Evolutionary conservation across 371 early-diverging fungal genomes (phyloP), one percentile per base, ranked within the genome.

Genomic region (Zychaea mexicana): DNA sequence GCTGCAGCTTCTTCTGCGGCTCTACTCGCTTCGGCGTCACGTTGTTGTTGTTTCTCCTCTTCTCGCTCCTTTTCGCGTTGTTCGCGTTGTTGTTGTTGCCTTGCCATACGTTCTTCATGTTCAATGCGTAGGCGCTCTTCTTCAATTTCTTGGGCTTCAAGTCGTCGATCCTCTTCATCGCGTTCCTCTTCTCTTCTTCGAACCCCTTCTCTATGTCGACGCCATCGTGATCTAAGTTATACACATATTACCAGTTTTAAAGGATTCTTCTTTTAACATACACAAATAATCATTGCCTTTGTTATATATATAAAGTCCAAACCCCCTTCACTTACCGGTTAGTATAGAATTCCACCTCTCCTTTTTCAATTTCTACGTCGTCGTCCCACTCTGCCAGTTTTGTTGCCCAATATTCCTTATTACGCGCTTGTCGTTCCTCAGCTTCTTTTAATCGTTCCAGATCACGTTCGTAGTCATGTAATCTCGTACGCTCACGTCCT

Each of bases 361-460:
- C 90, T 31, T 74, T 68, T 36, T 83, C 86, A 27, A 71, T 71
- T 66, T 92, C 92, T 1, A 77, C 70, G 52, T 92, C 91, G 68
- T 94, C 95, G 63, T 93, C 88, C 83, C 84, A 95, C 38, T 89
- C 85, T 5, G 84, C 82, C 39, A 90, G 77, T 28, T 81, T 74
- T 30, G 71, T 70, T 22, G 73, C 68, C 80, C 86, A 78, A 31
- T 76, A 70, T 36, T 85, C 88, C 39, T 78, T 77, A 21, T 85
- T 77, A 30, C 72, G 70, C 39, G 62, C 66, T 36, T 80, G 65
- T 39, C 84, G 72, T 56, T 79, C 76, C 7, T 75, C 80, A 53
- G 78, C 66, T 19, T 86, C 88, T 30, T 71, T 69, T 21, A 87
- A 88, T 22, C 85, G 72, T 9, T 69, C 62, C 24, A 72, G 55